Base-by-base conservation (phyloP, 129 eudicot genomes). In the Apium graveolens region DNA sequence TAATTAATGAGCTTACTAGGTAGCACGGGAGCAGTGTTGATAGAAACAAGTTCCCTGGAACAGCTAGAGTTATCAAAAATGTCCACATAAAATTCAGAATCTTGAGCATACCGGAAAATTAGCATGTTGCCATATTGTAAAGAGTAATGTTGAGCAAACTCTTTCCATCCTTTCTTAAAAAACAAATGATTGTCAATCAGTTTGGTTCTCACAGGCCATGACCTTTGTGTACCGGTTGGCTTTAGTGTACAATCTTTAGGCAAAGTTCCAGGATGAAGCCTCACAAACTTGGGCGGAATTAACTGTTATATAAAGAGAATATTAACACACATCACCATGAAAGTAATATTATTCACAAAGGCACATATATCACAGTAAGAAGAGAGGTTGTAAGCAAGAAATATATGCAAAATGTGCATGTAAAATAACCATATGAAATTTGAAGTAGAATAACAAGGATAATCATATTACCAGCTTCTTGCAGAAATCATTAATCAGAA, bases 201-300 rank as follows among this genome's bases (percentile, higher is more conserved):
- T 70, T 35, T 70, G 8, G 74, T 70, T 34, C 4, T 70, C 24
- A 70, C 43, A 34, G 43, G 43, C 74, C 74, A 70, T 70, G 74
- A 18, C n/a, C 26, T 34, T 18, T 37, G 74, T 20, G 74, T 16
- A 70, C 26, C 26, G 37, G 17, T 37, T 32, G 27, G 74, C 74
- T 37, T 35, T 16, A 70, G 74, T 70, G n/a, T 70, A 70, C 74
- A 70, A 37, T 20, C 20, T 37, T 37, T 34, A 34, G 43, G 43
- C 74, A 70, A 34, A 34, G 74, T 70, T 34, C 11, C 74, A 0
- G 14, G 26, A 34, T 70, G 43, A 34, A 34, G 43, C 74, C 14
- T 70, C 44, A 37, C 46, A 70, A 70, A 70, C 74, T 70, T 37
- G 2, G 44, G 74, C 0, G 74, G 74, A 32, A 70, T 70, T 1